A percentile compares a stretch with the other conserved stretches of the same genome.
Evolutionary conservation across 805 yeast species (phyloP).

Genomic region (Myxozyma mucilagina): DNA sequence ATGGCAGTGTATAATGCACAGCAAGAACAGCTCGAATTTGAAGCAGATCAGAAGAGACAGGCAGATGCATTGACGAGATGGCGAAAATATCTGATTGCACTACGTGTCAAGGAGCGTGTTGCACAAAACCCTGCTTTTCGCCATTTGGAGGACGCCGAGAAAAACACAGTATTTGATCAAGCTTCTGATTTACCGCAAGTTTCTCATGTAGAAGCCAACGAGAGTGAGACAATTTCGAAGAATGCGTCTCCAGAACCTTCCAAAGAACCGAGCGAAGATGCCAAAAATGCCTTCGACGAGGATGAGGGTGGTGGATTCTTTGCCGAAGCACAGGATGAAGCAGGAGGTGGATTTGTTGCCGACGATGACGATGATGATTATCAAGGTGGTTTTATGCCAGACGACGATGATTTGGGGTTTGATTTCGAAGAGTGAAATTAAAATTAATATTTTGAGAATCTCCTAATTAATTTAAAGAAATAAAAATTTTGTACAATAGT

Average conservation of each 20-base stretch:
- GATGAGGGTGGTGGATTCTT: constrained; percentile 10
- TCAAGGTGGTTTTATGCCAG: constrained; percentile 10
- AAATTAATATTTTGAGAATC: not conserved
- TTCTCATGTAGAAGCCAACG: not conserved
- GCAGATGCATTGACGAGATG: constrained; percentile 39
- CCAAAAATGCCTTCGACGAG: not conserved
- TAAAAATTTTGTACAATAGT: too few relatives aligned
- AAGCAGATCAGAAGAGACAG: constrained; percentile 18
- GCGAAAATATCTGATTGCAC: constrained; percentile 41
- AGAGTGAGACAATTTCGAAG: not conserved
- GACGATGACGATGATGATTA: constrained; percentile 8
- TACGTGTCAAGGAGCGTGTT: constrained; percentile 35
- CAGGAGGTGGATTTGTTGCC: constrained; percentile 5
- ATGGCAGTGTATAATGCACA: constrained; percentile 42
- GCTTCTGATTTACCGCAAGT: not conserved
- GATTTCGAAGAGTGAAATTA: not conserved
- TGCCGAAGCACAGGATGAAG: constrained; percentile 1
- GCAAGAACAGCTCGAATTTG: constrained; percentile 20
- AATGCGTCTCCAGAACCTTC: not conserved
- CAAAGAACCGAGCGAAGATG: not conserved
- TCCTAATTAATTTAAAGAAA: too few relatives aligned
- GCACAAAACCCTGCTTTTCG: constrained; percentile 30
- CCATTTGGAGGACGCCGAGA: constrained; percentile 17
- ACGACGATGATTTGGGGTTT: too few relatives aligned
- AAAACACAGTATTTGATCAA: not conserved